Evolutionary conservation across 208 protist species (phyloP), one percentile per base, ranked within the genome.

Genomic region (Kentomonas sorsogonicus): DNA sequence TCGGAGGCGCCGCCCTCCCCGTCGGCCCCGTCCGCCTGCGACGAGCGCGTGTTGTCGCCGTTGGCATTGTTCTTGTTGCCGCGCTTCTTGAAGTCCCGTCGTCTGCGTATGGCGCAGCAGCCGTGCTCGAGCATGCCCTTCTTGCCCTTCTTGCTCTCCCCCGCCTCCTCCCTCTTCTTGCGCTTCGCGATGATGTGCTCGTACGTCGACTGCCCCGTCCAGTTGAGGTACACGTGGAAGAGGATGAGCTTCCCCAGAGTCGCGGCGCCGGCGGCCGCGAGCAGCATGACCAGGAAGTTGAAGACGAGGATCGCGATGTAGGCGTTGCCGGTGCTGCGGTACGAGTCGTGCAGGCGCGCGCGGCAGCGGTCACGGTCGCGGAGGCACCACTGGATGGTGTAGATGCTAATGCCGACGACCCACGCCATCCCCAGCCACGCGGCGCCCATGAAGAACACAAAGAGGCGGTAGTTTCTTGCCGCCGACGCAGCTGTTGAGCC

Each of bases 401-500:
- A 90, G 20, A 88, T 39, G n/a, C 79, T 81, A 22, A 84, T 62
- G 1, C 70, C 73, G 0, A 76, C 56, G n/a, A 86, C 48, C 69
- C 79, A 86, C 15, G 57, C 68, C 62, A 93, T 80, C 10, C 72
- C 69, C 20, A 74, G 33, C 71, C 74, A 92, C n/a, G 79, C 70
- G 7, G 66, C 54, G 9, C 5, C 31, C 66, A 94, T 90, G 51
- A 96, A 94, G 11, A 55, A 59, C 22, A 64, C 71, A 54, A 96
- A 96, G 30, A 79, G 57, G 0, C 43, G 31, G 58, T 96, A 96
- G 55, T 96, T n/a, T 96, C 33, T 69, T 76, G 3, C 22, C 55
- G 2, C 91, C 91, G 1, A 96, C 77, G 51, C 89, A 94, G 45
- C 75, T 86, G 56, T 93, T 93, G n/a, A 91, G 66, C 91, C 91